Evolutionary conservation across 2,329 filamentous ascomycete species (phyloP).

Genomic region (Capronia coronata): DNA sequence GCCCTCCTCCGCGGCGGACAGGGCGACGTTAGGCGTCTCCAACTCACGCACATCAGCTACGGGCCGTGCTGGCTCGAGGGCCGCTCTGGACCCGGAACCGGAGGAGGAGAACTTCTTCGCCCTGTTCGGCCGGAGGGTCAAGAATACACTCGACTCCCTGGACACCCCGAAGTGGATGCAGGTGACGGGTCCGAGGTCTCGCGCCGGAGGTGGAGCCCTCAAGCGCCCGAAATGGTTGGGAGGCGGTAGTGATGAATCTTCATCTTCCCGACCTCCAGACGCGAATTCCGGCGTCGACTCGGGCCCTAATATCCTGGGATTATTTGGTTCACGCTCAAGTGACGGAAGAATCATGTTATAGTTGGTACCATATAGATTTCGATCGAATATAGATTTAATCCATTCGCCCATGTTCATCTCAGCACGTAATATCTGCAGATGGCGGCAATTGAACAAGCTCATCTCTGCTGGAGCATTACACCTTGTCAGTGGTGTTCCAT

Average conservation of each 20-base stretch:
- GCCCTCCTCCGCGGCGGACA: constrained; percentile 24
- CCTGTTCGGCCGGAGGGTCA: constrained; percentile 74
- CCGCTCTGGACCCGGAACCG: constrained; percentile 49
- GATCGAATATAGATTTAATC: background rate
- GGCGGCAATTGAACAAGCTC: too few relatives aligned
- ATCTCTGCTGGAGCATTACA: too few relatives aligned
- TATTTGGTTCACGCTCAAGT: constrained; percentile 12
- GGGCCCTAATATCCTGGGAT: constrained; percentile 15
- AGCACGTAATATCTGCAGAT: background rate
- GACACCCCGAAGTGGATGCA: constrained; percentile 73
- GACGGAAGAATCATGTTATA: constrained; percentile 20
- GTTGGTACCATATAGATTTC: background rate
- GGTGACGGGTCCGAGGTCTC: constrained; percentile 33
- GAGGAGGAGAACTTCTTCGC: constrained; percentile 79
- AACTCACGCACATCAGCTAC: constrained; percentile 4
- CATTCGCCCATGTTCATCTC: background rate
- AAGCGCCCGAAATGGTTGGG: constrained; percentile 79
- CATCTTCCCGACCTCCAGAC: background rate
- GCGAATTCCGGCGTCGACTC: background rate
- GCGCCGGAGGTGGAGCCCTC: constrained; percentile 42
- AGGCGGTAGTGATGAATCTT: constrained; percentile 31
- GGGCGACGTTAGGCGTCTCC: background rate
- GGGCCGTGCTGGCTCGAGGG: constrained; percentile 23
- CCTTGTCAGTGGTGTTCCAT: too few relatives aligned
- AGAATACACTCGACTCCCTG: constrained; percentile 82